A percentile compares a stretch with the other conserved stretches of the same genome.
These are phyloP conservation scores for Puccinia horiana DNA, from an alignment of 1,284 basidiomycete genomes.

Conservation along the genomic window DNA sequence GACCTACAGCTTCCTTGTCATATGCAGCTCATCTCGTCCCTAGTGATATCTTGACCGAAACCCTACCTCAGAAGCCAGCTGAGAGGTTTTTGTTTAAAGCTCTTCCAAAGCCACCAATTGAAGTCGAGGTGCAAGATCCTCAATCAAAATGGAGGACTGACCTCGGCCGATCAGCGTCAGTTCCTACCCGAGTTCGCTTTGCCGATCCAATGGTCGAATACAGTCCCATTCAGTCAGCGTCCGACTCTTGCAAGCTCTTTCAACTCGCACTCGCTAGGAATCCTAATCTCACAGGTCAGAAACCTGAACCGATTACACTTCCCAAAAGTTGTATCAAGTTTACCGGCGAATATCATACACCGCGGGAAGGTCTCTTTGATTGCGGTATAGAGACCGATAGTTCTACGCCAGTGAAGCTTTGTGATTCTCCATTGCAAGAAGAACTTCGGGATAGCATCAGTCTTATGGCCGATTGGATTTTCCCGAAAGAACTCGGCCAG, in stretches of 20 bases:
- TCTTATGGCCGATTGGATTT: constrained; percentile 4
- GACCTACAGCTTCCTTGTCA: background rate
- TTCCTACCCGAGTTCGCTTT: constrained; percentile 9
- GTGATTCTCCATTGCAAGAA: constrained; percentile 1
- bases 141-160: constrained; percentile 8
- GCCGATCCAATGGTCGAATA: constrained; percentile 15
- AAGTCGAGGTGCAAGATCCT: background rate
- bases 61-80: constrained; percentile 19
- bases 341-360: background rate
- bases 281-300: background rate
- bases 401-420: background rate
- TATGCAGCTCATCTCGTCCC: background rate
- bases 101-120: constrained; percentile 1
- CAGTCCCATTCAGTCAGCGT: background rate
- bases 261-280: background rate
- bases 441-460: constrained; percentile 3
- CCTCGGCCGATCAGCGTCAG: background rate
- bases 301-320: background rate
- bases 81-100: constrained; percentile 17
- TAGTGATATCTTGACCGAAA: background rate
- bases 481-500: background rate
- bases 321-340: constrained; percentile 25
- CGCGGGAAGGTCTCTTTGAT: background rate
- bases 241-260: background rate
- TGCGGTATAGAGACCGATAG: background rate